Percentiles rank a stretch among this genome's conserved stretches.
Conservation (phyloP, 768 basidiomycete species). For the Lactifluus echinatus region DNA sequence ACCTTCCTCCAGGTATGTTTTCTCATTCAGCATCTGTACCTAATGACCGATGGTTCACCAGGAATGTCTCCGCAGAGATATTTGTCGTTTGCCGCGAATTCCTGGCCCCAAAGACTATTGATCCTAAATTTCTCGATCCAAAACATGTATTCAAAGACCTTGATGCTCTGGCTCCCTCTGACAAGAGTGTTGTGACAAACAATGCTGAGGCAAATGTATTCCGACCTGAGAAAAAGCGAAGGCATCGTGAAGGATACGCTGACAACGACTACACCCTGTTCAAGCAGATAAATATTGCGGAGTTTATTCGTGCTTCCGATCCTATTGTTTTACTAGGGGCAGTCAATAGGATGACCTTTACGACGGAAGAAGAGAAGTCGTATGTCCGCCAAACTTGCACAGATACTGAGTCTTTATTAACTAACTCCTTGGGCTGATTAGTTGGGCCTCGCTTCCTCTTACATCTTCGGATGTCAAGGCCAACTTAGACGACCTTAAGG, state of each 20-base stretch:
- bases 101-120: conserved; percentile 89
- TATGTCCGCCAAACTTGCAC: conserved; percentile 28
- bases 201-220: conserved; percentile 87
- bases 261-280: conserved; percentile 92
- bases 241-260: conserved; percentile 89
- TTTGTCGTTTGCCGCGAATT: conserved; percentile 98
- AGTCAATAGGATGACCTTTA: conserved; percentile 69
- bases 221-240: conserved; percentile 92
- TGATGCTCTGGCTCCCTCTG: conserved; percentile 38
- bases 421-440: conserved; percentile 25
- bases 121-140: conserved; percentile 96
- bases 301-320: conserved; percentile 64
- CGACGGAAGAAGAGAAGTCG: conserved; percentile 78
- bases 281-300: conserved; percentile 55
- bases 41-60: conserved; percentile 25
- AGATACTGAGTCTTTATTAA: conserved; percentile 2
- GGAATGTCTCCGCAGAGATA: conserved; percentile 99
- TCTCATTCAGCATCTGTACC: background rate
- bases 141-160: conserved; percentile 97
- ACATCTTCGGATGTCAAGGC: conserved; percentile 73
- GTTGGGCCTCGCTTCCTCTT: conserved; percentile 63
- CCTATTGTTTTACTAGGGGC: conserved; percentile 73
- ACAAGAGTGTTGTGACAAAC: conserved; percentile 48
- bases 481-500: conserved; percentile 90
- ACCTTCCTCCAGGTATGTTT: conserved; percentile 80